Evolutionary conservation across 371 early-diverging fungal species (phyloP).

Genomic region (Mucor saturninus): DNA sequence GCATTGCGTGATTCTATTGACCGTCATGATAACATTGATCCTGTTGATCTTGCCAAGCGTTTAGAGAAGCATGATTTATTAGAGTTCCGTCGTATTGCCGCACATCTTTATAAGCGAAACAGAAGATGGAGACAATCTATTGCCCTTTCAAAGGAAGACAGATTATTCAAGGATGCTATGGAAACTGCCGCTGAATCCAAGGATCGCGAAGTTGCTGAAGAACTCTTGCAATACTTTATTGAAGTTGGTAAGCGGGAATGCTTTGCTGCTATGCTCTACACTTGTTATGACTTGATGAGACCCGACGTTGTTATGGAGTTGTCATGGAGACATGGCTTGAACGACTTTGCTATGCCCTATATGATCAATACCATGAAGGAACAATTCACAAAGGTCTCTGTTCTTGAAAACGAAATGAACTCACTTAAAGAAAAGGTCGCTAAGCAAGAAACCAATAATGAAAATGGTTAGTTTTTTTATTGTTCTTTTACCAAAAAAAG

Average conservation of each 20-base stretch:
- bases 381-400: conserved; percentile 66
- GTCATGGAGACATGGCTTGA: conserved; percentile 86
- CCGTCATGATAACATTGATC: conserved; percentile 91
- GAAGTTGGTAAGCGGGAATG: conserved; percentile 88
- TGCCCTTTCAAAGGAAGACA: conserved; percentile 93
- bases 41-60: conserved; percentile 85
- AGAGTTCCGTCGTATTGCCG: conserved; percentile 96
- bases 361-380: conserved; percentile 90
- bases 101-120: conserved; percentile 93
- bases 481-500: too few relatives aligned
- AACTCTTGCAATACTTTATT: conserved; percentile 92
- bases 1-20: conserved; percentile 91
- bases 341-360: conserved; percentile 96
- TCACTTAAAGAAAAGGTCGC: conserved; percentile 59
- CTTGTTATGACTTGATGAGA: conserved; percentile 92
- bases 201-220: conserved; percentile 88
- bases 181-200: conserved; percentile 92
- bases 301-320: conserved; percentile 95
- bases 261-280: conserved; percentile 90
- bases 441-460: conserved; percentile 36
- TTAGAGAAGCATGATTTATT: conserved; percentile 94
- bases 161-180: conserved; percentile 96
- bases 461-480: conserved; percentile 30
- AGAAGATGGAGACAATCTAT: conserved; percentile 96
- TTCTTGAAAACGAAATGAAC: conserved; percentile 53